These are phyloP conservation scores for Orobanche coerulescens DNA, from an alignment of 257 asterid genomes.

Conservation along the genomic window DNA sequence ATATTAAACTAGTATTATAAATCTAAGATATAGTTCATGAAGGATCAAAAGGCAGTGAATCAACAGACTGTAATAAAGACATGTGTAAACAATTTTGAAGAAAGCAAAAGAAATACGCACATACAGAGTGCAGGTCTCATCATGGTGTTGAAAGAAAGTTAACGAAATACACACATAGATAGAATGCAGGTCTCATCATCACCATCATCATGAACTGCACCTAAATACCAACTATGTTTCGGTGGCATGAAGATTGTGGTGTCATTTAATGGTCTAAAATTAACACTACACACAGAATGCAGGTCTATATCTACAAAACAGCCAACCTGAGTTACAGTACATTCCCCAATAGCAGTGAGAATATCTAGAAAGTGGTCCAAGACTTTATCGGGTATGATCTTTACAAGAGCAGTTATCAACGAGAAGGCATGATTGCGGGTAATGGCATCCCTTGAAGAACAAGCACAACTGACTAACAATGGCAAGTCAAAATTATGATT, in stretches of 20 bases:
- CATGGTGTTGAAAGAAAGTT: too few species aligned
- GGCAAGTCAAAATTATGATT: conserved; percentile 41
- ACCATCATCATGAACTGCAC: too few species aligned
- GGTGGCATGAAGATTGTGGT: too few species aligned
- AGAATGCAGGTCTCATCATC: too few species aligned
- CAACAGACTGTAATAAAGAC: neutral
- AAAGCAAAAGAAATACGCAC: neutral
- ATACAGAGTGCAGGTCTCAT: too few species aligned
- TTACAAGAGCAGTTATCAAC: conserved; percentile 60
- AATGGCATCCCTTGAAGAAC: conserved; percentile 44
- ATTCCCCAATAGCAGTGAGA: conserved; percentile 58
- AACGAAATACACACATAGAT: neutral
- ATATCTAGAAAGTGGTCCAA: conserved; percentile 65
- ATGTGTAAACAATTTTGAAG: neutral
- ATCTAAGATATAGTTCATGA: neutral
- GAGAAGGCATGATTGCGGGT: conserved; percentile 80
- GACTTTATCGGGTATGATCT: conserved; percentile 65
- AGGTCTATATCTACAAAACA: conserved; percentile 14
- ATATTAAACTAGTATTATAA: neutral
- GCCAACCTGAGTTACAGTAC: conserved; percentile 71
- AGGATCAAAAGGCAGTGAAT: neutral
- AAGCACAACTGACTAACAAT: conserved; percentile 67
- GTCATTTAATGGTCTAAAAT: too few species aligned
- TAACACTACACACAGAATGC: too few species aligned
- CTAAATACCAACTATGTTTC: too few species aligned